A percentile compares a stretch with the other conserved stretches of the same genome.
Conservation (phyloP, 768 basidiomycete genomes). For the Scleroderma citrinum region DNA sequence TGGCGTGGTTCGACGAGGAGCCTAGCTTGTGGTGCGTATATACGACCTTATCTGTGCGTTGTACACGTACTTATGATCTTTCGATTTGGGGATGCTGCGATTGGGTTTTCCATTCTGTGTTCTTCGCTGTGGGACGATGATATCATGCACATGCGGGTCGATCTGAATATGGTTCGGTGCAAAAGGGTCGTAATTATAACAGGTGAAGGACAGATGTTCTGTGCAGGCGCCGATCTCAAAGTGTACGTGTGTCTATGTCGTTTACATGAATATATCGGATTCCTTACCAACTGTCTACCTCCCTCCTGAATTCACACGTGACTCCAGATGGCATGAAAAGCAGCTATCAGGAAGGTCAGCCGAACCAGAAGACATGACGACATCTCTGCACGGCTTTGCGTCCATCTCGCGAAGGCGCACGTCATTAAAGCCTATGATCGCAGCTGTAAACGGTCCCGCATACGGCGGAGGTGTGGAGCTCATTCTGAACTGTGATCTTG, state of each 20-base stretch:
- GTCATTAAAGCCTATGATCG: slow-evolving; percentile 69
- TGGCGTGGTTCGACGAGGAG: slow-evolving; percentile 74
- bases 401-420: slow-evolving; percentile 60
- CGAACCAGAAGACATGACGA: slow-evolving; percentile 38
- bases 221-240: slow-evolving; percentile 76
- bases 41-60: background rate
- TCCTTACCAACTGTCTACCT: background rate
- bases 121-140: no score
- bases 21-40: slow-evolving; percentile 61
- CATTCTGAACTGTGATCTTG: slow-evolving; percentile 71
- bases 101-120: background rate
- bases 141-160: no score
- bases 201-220: slow-evolving; percentile 67
- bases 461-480: slow-evolving; percentile 66
- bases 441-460: slow-evolving; percentile 73
- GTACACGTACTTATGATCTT: background rate
- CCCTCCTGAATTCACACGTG: background rate
- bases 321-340: slow-evolving; percentile 52
- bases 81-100: background rate
- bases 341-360: slow-evolving; percentile 39
- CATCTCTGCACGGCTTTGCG: slow-evolving; percentile 57
- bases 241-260: slow-evolving; percentile 39
- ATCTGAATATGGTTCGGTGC: no score
- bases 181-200: slow-evolving; percentile 70
- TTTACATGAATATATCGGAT: no score